Conservation (phyloP, 2,329 filamentous ascomycete genomes). For the Cryphonectria nitschkei region DNA sequence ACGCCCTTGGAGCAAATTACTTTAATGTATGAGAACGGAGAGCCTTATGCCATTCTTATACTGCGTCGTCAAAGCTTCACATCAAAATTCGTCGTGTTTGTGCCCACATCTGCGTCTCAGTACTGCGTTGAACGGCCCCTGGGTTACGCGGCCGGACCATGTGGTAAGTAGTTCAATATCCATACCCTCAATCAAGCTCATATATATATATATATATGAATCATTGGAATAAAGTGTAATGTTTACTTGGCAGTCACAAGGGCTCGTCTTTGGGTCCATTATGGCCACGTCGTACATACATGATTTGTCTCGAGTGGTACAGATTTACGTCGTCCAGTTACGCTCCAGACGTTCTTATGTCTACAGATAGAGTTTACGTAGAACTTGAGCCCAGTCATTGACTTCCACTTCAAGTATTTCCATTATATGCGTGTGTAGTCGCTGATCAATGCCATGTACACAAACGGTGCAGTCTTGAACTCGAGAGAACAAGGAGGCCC, state of each 20-base stretch:
- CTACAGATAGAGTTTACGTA: background rate
- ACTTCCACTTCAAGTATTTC: background rate
- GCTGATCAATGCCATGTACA: background rate
- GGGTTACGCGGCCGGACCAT: background rate
- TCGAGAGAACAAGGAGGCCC: background rate
- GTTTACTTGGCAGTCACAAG: background rate
- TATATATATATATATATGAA: too few relatives aligned
- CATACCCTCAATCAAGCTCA: too few relatives aligned
- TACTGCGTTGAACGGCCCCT: conserved; percentile 1
- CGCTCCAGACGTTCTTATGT: background rate
- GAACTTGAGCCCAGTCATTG: background rate
- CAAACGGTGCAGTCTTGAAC: background rate
- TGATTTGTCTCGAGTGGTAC: background rate
- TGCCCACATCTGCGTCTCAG: background rate
- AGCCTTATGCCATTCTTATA: background rate
- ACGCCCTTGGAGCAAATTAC: too few relatives aligned
- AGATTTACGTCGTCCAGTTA: background rate
- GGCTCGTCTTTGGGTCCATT: background rate
- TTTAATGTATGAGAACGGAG: too few relatives aligned
- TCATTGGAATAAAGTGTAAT: background rate
- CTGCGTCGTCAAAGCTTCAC: background rate
- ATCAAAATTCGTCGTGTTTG: background rate
- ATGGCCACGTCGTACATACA: background rate
- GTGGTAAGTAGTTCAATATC: too few relatives aligned
- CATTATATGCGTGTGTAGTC: background rate